Percentiles rank a stretch among this genome's conserved stretches.
These are phyloP conservation scores for Endoconidiophora laricicola DNA, from an alignment of 2,329 filamentous ascomycete genomes.

Conservation along the genomic window DNA sequence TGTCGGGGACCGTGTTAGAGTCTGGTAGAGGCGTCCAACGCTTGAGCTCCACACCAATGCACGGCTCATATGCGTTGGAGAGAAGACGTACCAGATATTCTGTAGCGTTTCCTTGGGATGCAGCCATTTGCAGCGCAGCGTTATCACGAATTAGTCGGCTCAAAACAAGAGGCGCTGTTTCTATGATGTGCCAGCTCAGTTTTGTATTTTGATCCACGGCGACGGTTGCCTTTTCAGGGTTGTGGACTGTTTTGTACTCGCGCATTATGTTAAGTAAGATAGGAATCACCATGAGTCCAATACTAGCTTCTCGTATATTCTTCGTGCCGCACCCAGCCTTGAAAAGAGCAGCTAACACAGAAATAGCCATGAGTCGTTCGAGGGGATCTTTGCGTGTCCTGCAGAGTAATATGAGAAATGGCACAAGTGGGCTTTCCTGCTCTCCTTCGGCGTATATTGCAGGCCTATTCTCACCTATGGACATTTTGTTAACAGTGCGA, in stretches of 20 bases:
- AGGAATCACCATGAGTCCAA: constrained; percentile 54
- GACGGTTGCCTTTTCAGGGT: neutral
- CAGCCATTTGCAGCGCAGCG: constrained; percentile 63
- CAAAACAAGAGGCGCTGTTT: constrained; percentile 58
- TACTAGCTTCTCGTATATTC: constrained; percentile 39
- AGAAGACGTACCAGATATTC: constrained; percentile 31
- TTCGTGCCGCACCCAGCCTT: constrained; percentile 50
- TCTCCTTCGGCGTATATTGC: too few species aligned
- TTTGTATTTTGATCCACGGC: too few species aligned
- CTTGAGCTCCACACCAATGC: constrained; percentile 21
- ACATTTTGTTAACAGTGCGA: neutral
- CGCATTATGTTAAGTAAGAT: constrained; percentile 47
- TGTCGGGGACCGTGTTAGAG: constrained; percentile 21
- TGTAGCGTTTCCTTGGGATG: constrained; percentile 46
- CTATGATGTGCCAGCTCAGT: constrained; percentile 34
- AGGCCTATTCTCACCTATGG: constrained; percentile 21
- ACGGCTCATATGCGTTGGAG: constrained; percentile 32
- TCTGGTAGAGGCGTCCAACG: constrained; percentile 26
- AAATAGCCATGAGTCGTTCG: constrained; percentile 50
- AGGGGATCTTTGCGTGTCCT: constrained; percentile 36
- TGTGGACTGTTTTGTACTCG: constrained; percentile 2
- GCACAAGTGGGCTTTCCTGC: constrained; percentile 52
- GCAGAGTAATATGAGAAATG: constrained; percentile 53
- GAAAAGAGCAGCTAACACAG: constrained; percentile 52
- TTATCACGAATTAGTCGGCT: constrained; percentile 66